A percentile compares a stretch with the other conserved stretches of the same genome.
Evolutionary conservation across 345 rosid species (phyloP).

Genomic region (Lenwebbia sp.): DNA sequence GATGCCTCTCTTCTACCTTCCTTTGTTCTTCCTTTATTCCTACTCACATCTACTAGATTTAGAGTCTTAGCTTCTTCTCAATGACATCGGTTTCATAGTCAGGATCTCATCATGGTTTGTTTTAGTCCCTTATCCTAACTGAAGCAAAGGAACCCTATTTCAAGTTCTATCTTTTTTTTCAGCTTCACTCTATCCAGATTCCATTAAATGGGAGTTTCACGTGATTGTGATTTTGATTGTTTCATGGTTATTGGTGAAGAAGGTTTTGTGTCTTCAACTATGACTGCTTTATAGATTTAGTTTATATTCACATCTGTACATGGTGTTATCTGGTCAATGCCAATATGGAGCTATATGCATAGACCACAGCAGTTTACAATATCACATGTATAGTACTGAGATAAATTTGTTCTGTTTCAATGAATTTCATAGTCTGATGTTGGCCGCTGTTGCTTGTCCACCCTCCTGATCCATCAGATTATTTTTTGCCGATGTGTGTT

Average conservation of each 20-base stretch:
- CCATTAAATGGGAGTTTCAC: not conserved
- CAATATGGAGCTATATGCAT: not conserved
- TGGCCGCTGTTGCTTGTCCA: not conserved
- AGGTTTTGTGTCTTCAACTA: not conserved
- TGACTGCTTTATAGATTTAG: not conserved
- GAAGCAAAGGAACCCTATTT: not conserved
- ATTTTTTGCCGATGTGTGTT: not conserved
- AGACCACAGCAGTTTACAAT: not conserved
- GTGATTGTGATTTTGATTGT: not conserved
- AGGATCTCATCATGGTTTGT: not conserved
- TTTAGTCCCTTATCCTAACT: not conserved
- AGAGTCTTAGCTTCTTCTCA: not conserved
- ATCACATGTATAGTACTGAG: not conserved
- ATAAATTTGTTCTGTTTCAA: not conserved
- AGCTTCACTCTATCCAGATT: not conserved
- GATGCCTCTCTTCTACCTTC: not conserved
- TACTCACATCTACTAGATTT: not conserved
- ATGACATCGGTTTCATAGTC: not conserved
- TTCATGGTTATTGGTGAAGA: not conserved
- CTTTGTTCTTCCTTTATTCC: not conserved
- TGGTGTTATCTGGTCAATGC: not conserved
- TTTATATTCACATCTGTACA: not conserved
- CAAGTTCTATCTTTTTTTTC: not conserved
- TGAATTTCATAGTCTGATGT: not conserved
- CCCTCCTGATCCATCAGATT: not conserved